These are phyloP conservation scores for Saraca asoca DNA, from an alignment of 331 rosid species.

Conservation along the genomic window DNA sequence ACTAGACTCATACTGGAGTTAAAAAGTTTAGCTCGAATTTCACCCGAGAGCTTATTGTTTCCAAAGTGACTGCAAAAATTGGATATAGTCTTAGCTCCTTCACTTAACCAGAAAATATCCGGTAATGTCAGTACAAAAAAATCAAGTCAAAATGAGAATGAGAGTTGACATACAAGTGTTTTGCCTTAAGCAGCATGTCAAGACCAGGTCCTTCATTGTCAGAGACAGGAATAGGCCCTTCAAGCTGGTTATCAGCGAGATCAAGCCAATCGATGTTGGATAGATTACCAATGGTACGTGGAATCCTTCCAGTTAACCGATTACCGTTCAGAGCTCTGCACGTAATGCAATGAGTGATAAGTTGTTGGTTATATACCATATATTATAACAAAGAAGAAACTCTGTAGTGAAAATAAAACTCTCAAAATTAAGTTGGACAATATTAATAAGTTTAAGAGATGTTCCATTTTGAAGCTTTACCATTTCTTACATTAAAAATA, in stretches of 20 bases:
- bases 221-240: constrained; percentile 63
- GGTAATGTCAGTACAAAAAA: constrained; percentile 32
- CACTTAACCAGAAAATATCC: constrained; percentile 32
- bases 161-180: constrained; percentile 69
- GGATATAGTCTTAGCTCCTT: constrained; percentile 35
- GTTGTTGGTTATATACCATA: constrained; percentile 15
- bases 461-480: constrained; percentile 21
- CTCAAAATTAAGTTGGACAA: not conserved
- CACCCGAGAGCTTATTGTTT: constrained; percentile 60
- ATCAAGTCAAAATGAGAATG: constrained; percentile 22
- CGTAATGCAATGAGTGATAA: constrained; percentile 13
- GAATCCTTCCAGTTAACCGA: constrained; percentile 48
- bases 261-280: constrained; percentile 51
- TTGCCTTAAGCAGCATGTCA: constrained; percentile 52
- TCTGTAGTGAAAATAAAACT: not conserved
- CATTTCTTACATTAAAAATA: not conserved
- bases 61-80: constrained; percentile 62
- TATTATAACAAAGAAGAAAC: constrained; percentile 27
- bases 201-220: constrained; percentile 56
- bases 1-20: constrained; percentile 35
- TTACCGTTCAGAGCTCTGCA: constrained; percentile 54
- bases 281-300: constrained; percentile 44
- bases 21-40: constrained; percentile 53
- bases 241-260: constrained; percentile 49
- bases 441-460: not conserved